Conservation (phyloP, 345 rosid genomes). For the Eucalyptus dawsonii region DNA sequence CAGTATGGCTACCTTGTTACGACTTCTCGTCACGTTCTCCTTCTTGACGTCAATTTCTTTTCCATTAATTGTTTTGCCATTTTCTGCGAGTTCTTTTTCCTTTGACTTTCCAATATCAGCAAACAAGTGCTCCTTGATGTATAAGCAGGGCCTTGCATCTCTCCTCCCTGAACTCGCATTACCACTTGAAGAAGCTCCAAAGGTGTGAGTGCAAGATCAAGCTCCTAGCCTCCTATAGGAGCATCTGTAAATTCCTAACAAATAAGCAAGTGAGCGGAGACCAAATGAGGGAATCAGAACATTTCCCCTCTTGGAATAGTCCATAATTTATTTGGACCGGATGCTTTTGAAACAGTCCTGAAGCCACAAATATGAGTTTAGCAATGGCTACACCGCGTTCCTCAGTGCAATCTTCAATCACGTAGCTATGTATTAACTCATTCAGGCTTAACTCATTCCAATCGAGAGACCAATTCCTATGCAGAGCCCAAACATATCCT, state of each 20-base stretch:
- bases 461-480: background rate
- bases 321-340: background rate
- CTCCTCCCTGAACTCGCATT: too few relatives aligned
- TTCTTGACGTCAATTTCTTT: background rate
- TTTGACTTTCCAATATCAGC: too few relatives aligned
- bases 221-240: background rate
- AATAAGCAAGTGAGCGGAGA: background rate
- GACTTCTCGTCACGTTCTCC: background rate
- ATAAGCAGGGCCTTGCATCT: too few relatives aligned
- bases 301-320: background rate
- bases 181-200: background rate
- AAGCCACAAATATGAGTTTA: background rate
- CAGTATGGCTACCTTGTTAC: too few relatives aligned
- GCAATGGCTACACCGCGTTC: background rate
- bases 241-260: background rate
- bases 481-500: background rate
- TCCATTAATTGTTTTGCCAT: background rate
- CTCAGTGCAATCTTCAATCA: background rate
- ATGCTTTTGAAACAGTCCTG: background rate
- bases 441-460: background rate
- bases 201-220: background rate
- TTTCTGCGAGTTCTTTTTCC: background rate
- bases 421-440: background rate
- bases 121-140: too few relatives aligned
- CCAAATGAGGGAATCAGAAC: background rate